phyloP scores from a whole-genome alignment of 2,329 filamentous ascomycete genomes.

The Eutypa lata region DNA sequence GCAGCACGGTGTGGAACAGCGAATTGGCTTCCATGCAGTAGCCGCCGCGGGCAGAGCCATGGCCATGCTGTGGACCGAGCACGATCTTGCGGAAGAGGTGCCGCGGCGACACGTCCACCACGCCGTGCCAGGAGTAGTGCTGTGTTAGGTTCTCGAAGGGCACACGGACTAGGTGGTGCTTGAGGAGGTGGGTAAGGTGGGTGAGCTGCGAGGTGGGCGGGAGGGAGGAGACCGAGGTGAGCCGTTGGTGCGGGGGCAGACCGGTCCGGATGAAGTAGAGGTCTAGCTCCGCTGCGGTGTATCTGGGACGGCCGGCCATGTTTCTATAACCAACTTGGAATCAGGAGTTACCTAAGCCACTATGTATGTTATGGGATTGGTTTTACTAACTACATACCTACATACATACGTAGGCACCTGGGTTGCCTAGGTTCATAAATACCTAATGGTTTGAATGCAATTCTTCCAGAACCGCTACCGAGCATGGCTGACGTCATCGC shows the following conservation, averaged over 20 bases:
- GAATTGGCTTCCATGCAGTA: conserved; percentile 46
- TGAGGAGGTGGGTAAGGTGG: conserved; percentile 12
- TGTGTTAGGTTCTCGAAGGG: conserved; percentile 45
- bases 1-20: conserved; percentile 40
- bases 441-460: no score
- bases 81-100: conserved; percentile 38
- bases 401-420: no score
- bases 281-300: no score
- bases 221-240: conserved; percentile 6
- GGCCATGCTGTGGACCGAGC: not conserved
- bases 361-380: no score
- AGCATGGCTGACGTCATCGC: no score
- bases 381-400: no score
- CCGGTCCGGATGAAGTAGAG: no score
- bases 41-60: conserved; percentile 34
- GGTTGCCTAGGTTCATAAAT: no score
- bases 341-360: no score
- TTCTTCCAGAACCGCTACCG: no score
- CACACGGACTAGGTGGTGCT: conserved; percentile 38
- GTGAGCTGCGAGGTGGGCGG: conserved; percentile 1
- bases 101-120: conserved; percentile 32
- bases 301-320: no score
- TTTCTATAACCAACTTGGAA: no score
- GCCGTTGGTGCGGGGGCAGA: not conserved
- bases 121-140: conserved; percentile 36